These are phyloP conservation scores for Murraya koenigii DNA, from an alignment of 345 rosid species.

Conservation along the genomic window DNA sequence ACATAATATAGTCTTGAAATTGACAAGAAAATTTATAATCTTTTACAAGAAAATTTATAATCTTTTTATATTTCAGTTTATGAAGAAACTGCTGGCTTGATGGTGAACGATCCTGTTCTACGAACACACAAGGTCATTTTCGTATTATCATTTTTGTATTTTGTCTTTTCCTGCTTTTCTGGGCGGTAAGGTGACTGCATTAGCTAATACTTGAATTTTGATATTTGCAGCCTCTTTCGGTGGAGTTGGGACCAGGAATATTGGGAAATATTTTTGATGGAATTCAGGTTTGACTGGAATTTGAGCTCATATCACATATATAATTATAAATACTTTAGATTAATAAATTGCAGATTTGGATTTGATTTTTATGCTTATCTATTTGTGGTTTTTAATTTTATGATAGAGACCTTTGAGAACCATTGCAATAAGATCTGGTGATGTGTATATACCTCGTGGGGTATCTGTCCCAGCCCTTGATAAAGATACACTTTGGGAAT, in stretches of 20 bases:
- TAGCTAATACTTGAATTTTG: constrained; percentile 19
- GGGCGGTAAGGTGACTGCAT: not conserved
- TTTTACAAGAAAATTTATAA: constrained; percentile 1
- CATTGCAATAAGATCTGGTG: constrained; percentile 88
- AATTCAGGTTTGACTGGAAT: constrained; percentile 70
- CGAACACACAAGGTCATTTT: constrained; percentile 77
- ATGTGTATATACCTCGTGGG: constrained; percentile 99
- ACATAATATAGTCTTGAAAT: not conserved
- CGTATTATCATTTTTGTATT: too few species aligned
- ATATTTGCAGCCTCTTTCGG: constrained; percentile 84
- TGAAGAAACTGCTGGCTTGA: constrained; percentile 96
- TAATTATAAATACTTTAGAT: not conserved
- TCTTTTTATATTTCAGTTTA: constrained; percentile 51
- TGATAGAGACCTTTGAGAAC: constrained; percentile 96
- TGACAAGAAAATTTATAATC: not conserved
- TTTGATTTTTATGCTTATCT: not conserved
- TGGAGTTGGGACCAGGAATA: constrained; percentile 98
- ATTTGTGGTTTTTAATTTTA: constrained; percentile 9
- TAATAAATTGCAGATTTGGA: not conserved
- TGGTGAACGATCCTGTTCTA: constrained; percentile 91
- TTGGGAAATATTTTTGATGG: constrained; percentile 98
- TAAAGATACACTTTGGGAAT: constrained; percentile 92
- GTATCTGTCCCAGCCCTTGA: constrained; percentile 98
- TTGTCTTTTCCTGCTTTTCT: not conserved
- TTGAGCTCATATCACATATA: not conserved